Base-by-base conservation (phyloP, 2,329 filamentous ascomycete species). In the Xylaria sp. region DNA sequence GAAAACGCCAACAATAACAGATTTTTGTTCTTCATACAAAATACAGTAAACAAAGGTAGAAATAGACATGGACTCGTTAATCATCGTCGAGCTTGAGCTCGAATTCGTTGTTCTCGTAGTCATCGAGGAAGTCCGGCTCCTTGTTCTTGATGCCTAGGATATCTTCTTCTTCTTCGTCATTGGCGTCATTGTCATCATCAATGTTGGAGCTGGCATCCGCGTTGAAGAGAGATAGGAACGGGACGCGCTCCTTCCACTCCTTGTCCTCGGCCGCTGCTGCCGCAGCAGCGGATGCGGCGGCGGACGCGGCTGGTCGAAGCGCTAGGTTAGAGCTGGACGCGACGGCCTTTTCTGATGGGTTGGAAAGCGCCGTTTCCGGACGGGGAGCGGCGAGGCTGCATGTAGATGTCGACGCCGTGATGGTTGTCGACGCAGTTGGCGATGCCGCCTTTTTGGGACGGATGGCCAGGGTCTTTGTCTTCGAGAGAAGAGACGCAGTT, bases 161-260 rank as follows among this genome's bases (percentile, higher is more conserved):
- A 34, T 70, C 69, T 4, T 77, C 74, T 11, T 76, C 73, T 30
- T 30, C 23, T 30, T 30, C 78, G 3, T 78, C 77, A 7, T 58
- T 59, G 2, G 23, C 23, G 23, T 13, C 34, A 7, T 46, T 19
- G 1, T 30, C 57, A 6, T 19, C 13, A 11, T 42, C 9, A 2
- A 9, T n/a, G n/a, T 74, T 69, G 23, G 23, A 30, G 23, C 23
- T 30, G 23, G 23, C 23, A 19, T 77, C 75, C 3, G 72, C 71
- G 23, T 85, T 79, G 66, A 87, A 87, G 19, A 86, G 83, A 11
- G 79, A 80, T 50, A 85, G 72, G 66, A 86, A 86, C 2, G 79
- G 76, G 0, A 83, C 81, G 23, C 75, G 77, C 51, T 74, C 64
- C 58, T 73, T 70, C 65, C 71, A 71, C 54, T 70, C 72, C 56